A percentile compares a stretch with the other conserved stretches of the same genome.
Conservation (phyloP, 352 stramenopile species). For the Phytophthora vignae region DNA sequence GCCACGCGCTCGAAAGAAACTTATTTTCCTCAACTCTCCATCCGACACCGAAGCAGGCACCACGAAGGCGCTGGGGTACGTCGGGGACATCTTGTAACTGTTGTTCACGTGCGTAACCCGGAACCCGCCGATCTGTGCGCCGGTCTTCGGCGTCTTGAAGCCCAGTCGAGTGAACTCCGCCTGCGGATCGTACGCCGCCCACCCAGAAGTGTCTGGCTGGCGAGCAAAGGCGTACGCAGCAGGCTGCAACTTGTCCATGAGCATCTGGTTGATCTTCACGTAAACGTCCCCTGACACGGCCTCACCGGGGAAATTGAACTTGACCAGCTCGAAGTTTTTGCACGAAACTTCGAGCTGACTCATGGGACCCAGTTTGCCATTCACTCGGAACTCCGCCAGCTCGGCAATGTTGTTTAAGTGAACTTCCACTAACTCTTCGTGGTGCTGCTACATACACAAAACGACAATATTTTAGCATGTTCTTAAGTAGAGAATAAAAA, state of each 20-base stretch:
- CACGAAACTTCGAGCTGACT: slow-evolving; percentile 84
- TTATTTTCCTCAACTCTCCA: slow-evolving; percentile 88
- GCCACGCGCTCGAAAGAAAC: slow-evolving; percentile 92
- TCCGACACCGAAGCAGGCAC: slow-evolving; percentile 94
- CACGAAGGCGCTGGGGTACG: slow-evolving; percentile 86
- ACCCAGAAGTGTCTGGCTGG: slow-evolving; percentile 55
- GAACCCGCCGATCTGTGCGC: slow-evolving; percentile 58
- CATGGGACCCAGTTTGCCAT: slow-evolving; percentile 51
- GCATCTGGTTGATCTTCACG: slow-evolving; percentile 71
- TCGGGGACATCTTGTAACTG: slow-evolving; percentile 83
- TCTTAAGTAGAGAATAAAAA: not conserved
- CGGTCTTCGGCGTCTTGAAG: slow-evolving; percentile 54
- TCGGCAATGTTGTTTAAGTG: slow-evolving; percentile 82
- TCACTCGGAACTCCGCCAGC: slow-evolving; percentile 63
- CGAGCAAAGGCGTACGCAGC: slow-evolving; percentile 57
- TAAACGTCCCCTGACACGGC: slow-evolving; percentile 70
- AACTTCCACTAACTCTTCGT: slow-evolving; percentile 66
- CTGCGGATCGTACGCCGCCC: slow-evolving; percentile 62
- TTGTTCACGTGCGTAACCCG: slow-evolving; percentile 74
- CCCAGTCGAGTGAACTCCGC: slow-evolving; percentile 69
- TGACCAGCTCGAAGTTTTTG: slow-evolving; percentile 89
- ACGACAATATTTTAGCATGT: slow-evolving; percentile 7
- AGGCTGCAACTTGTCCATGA: slow-evolving; percentile 58
- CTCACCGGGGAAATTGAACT: slow-evolving; percentile 79
- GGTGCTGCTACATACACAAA: slow-evolving; percentile 29